Conservation (phyloP, 495 filamentous ascomycete species). For the Penicillium turbatum region DNA sequence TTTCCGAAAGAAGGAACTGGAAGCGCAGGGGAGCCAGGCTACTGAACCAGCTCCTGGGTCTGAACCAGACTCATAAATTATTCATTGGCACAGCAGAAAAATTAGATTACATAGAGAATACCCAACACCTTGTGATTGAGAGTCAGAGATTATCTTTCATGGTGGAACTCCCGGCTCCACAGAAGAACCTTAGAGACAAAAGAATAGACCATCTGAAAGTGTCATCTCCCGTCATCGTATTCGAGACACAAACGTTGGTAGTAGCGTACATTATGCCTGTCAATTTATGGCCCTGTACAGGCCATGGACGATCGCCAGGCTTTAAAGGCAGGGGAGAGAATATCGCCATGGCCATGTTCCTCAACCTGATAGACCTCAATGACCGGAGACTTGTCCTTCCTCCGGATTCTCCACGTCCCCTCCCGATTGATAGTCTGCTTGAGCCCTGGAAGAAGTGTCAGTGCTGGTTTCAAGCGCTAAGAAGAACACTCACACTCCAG, state of each 20-base stretch:
- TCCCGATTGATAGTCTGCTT: constrained; percentile 61
- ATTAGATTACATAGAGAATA: neutral
- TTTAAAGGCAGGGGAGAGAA: constrained; percentile 72
- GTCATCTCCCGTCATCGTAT: too few species aligned
- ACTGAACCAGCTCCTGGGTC: neutral
- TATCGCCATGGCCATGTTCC: constrained; percentile 67
- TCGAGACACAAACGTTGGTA: too few species aligned
- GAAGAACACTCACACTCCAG: constrained; percentile 58
- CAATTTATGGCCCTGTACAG: neutral
- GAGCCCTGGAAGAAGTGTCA: constrained; percentile 48
- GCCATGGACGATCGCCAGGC: constrained; percentile 54
- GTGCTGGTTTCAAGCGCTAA: neutral
- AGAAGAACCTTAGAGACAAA: too few species aligned
- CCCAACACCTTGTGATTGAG: neutral
- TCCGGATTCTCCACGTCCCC: constrained; percentile 79
- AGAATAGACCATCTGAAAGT: neutral
- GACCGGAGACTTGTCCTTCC: constrained; percentile 46
- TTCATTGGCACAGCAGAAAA: neutral
- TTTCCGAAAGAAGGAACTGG: constrained; percentile 19
- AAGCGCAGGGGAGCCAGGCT: constrained; percentile 4
- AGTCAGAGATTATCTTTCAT: too few species aligned
- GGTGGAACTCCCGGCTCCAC: too few species aligned
- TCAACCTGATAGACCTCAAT: constrained; percentile 72
- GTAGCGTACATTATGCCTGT: neutral
- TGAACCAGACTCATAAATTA: neutral